Conservation (phyloP, 2,329 filamentous ascomycete species). For the Gliomastix tumulicola region DNA sequence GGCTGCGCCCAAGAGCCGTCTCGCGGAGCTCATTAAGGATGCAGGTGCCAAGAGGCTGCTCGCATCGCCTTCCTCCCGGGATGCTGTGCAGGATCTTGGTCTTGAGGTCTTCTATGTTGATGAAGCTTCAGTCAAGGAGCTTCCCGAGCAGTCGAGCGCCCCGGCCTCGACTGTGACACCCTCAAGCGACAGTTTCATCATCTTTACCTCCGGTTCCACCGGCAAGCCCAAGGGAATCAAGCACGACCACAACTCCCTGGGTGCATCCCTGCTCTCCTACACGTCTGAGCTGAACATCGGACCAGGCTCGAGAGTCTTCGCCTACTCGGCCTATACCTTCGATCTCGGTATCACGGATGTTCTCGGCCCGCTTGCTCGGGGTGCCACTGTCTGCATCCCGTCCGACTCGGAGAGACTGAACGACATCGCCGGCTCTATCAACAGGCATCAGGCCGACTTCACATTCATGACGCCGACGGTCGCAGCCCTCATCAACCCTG, state of each 20-base stretch:
- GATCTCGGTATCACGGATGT: constrained; percentile 48
- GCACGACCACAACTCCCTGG: constrained; percentile 6
- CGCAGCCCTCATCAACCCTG: constrained; percentile 1
- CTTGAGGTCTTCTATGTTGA: background rate
- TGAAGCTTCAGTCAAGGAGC: background rate
- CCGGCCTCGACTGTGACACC: constrained; percentile 30
- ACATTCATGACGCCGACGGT: constrained; percentile 1
- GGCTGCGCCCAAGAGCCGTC: constrained; percentile 33
- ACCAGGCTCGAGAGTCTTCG: constrained; percentile 2
- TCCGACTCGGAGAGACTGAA: constrained; percentile 47
- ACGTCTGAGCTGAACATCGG: constrained; percentile 32
- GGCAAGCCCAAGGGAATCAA: constrained; percentile 14
- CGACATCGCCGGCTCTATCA: constrained; percentile 19
- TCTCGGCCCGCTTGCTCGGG: constrained; percentile 42
- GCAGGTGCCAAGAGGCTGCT: constrained; percentile 27
- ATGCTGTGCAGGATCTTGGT: background rate
- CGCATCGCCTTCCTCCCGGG: background rate
- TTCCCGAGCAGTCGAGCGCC: constrained; percentile 24
- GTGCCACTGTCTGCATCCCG: constrained; percentile 46
- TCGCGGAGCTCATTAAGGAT: constrained; percentile 35
- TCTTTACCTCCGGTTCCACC: constrained; percentile 15
- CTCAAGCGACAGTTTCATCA: constrained; percentile 10
- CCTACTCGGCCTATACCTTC: constrained; percentile 34
- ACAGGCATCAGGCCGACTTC: background rate
- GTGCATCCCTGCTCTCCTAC: no score